Evolutionary conservation across 2,329 filamentous ascomycete species (phyloP), one percentile per base, ranked within the genome.

Genomic region (Cytospora piceicola): DNA sequence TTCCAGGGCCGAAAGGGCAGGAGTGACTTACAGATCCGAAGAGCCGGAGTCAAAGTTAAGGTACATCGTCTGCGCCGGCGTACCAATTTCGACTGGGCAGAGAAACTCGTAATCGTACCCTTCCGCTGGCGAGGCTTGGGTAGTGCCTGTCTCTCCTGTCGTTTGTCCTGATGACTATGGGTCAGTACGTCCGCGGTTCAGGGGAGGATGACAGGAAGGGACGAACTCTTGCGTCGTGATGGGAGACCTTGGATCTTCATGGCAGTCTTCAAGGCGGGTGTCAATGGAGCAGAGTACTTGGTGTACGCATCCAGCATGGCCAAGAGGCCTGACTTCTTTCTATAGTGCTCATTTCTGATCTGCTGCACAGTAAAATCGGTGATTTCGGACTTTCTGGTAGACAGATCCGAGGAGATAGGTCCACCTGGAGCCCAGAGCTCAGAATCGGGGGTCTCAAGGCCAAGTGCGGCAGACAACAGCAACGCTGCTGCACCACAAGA

Each of bases 21-120:
- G 4, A 53, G 1, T 1, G 4, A 32, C 61, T 63, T 52, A 63
- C 82, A 90, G 80, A 77, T 90, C 88, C 53, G 87, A 81, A 62
- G 85, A 89, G 30, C 88, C 88, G 46, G 88, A 90, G 72, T 91
- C 88, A 70, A 90, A 86, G 74, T 90, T 85, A 69, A 91, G 78
- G 69, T 85, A 83, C 72, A 91, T 70, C 6, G 80, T 86, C 69
- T 85, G 83, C 20, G 76, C 71, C 42, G 76, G 77, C 6, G 70
- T 80, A 64, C 88, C 89, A 71, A 90, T 80, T 27, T 80, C 82
- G 60, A 91, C 87, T 0, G 87, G 85, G 39, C 80, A 81, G 55
- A 86, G 75, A 66, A 85, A 87, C 69, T 83, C 80, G 27, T 74
- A 72, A 69, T 86, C 84, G 60, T 78, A 75, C n/a, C 76, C 70